Evolutionary conservation across 2,329 filamentous ascomycete species (phyloP), one percentile per base, ranked within the genome.

Genomic region (Paecilomyces formosus): DNA sequence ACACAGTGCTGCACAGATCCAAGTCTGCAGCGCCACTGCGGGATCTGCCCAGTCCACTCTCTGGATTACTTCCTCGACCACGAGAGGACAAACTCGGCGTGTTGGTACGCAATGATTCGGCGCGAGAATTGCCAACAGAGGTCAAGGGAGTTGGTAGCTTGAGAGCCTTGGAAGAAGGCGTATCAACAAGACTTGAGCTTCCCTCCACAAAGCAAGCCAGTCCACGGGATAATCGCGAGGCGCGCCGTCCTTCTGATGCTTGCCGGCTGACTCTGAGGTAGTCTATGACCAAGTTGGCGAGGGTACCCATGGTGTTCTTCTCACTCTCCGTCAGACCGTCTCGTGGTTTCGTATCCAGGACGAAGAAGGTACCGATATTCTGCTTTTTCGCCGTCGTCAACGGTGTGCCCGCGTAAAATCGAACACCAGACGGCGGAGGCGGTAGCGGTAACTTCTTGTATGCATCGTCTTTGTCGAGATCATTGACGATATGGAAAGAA

Each of bases 371-470:
- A 9, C 86, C 86, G 57, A 89, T 83, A 53, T 80, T 79, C 63
- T 82, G 80, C 28, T 82, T 79, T 35, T 78, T 80, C 0, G 79
- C 79, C 2, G 82, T 85, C 26, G 80, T 79, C 57, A 89, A 82
- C 0, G 86, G 86, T 0, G 87, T 85, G 18, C 81, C 82, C 5
- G 82, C 82, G 59, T 84, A 83, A 65, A 85, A 85, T 53, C 72
- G 71, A 30, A 77, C 70, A 31, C 70, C 61, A 0, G 74, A 73
- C 0, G 69, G 61, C 0, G 61, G 66, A 3, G 65, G 61, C 1
- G 79, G 76, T 30, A 76, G 73, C 1, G 66, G 61, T 45, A 74
- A 65, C 6, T 69, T 56, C 51, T 72, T 73, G 58, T 74, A 79
- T 21, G 65, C 67, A 7, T 75, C 69, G 61, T 79, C 64, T 30